Evolutionary conservation across 176 grass and related monocot genomes (phyloP).

Genomic region (Oryza glaberrima): DNA sequence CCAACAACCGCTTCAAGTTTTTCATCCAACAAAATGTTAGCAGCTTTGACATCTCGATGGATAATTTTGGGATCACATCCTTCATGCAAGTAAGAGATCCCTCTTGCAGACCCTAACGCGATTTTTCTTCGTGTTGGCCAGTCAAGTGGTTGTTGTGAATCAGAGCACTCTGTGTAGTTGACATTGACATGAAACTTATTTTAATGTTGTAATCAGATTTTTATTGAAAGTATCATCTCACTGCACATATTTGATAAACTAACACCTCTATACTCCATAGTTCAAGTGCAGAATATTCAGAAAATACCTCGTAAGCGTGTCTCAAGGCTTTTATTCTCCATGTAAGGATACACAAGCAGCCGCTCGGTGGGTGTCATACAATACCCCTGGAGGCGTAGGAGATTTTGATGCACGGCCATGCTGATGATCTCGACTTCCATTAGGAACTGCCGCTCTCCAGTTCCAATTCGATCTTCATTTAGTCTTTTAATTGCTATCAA

Average conservation of each 20-base stretch:
- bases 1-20: conserved; percentile 36
- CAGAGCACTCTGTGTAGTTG: conserved; percentile 31
- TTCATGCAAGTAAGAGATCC: conserved; percentile 47
- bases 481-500: too few species aligned
- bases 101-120: conserved; percentile 48
- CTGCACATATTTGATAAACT: background rate
- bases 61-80: conserved; percentile 38
- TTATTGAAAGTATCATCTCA: background rate
- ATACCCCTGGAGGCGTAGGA: conserved; percentile 8
- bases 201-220: background rate
- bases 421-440: too few species aligned
- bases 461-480: too few species aligned
- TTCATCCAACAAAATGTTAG: conserved; percentile 40
- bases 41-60: conserved; percentile 38
- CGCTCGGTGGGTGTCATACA: conserved; percentile 54
- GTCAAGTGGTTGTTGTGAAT: conserved; percentile 36
- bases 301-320: conserved; percentile 51
- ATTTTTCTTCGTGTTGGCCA: conserved; percentile 46
- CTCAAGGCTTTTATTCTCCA: conserved; percentile 59
- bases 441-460: too few species aligned
- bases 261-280: background rate
- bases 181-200: background rate
- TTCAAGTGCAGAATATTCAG: background rate
- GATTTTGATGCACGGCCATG: too few species aligned
- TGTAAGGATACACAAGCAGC: conserved; percentile 64